Percentiles rank a stretch among this genome's conserved stretches.
These are phyloP conservation scores for Apiotrichum laibachii DNA, from an alignment of 1,284 basidiomycete genomes.

Conservation along the genomic window DNA sequence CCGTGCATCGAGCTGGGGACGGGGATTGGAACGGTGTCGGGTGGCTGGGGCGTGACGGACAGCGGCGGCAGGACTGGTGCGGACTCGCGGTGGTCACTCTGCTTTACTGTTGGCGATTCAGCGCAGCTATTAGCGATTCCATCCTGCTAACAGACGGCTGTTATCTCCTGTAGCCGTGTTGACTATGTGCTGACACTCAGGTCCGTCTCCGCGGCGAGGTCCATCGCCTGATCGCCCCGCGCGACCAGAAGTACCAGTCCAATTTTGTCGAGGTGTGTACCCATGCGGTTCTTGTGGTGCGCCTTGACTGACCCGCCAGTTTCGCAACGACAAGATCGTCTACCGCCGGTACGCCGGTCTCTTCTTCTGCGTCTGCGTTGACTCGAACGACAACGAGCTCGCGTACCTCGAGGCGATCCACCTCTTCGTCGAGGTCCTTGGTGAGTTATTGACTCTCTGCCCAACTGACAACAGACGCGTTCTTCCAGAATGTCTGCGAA, in stretches of 20 bases:
- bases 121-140: no score
- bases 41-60: no score
- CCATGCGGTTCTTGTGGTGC: not conserved
- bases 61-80: no score
- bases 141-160: no score
- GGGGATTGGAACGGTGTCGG: no score
- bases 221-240: constrained; percentile 88
- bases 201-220: constrained; percentile 91
- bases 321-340: constrained; percentile 91
- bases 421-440: constrained; percentile 96
- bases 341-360: constrained; percentile 94
- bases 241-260: constrained; percentile 98
- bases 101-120: no score
- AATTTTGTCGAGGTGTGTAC: constrained; percentile 96
- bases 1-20: not conserved
- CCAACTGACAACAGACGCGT: constrained; percentile 65
- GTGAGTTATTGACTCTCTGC: constrained; percentile 55
- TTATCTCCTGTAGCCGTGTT: no score
- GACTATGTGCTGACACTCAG: constrained; percentile 56
- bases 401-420: constrained; percentile 97
- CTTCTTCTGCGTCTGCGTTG: constrained; percentile 97
- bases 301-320: constrained; percentile 57
- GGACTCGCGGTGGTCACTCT: no score
- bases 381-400: constrained; percentile 96
- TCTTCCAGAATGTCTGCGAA: constrained; percentile 98